phyloP scores from a whole-genome alignment of 2,329 filamentous ascomycete genomes.

The Alternaria angustiovoidea region DNA sequence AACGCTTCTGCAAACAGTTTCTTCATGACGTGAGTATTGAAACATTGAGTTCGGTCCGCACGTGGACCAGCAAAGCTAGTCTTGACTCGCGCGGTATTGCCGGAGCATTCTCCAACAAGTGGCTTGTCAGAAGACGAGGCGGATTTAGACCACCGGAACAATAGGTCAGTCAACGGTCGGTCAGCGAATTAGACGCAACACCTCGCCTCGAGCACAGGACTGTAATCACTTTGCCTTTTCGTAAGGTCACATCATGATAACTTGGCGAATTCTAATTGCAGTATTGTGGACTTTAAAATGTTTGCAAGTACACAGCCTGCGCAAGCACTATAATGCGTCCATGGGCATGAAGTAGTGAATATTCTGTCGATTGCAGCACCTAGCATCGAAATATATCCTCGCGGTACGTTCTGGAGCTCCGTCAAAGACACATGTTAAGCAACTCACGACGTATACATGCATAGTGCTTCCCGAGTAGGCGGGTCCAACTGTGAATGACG shows the following conservation, averaged over 20 bases:
- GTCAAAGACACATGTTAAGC: not conserved
- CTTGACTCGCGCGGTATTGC: constrained; percentile 19
- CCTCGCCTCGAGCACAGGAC: not conserved
- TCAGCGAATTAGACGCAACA: not conserved
- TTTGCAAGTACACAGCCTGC: too few species aligned
- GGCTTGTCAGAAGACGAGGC: constrained; percentile 5
- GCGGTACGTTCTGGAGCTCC: not conserved
- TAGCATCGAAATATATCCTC: not conserved
- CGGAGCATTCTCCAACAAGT: constrained; percentile 11
- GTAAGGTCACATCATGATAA: not conserved
- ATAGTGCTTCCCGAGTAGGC: not conserved
- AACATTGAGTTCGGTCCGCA: constrained; percentile 15
- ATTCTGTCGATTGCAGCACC: not conserved
- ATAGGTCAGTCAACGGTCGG: not conserved
- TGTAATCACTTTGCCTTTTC: not conserved
- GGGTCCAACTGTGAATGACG: not conserved
- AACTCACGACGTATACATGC: not conserved
- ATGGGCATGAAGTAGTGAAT: not conserved
- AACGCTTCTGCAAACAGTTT: constrained; percentile 17
- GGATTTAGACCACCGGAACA: constrained; percentile 5
- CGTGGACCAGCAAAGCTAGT: constrained; percentile 16
- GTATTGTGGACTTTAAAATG: not conserved
- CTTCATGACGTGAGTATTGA: constrained; percentile 19
- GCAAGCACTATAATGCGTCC: not conserved
- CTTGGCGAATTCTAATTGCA: not conserved